Conservation (phyloP, 176 grass and related monocot genomes). For the Oryza brachyantha region DNA sequence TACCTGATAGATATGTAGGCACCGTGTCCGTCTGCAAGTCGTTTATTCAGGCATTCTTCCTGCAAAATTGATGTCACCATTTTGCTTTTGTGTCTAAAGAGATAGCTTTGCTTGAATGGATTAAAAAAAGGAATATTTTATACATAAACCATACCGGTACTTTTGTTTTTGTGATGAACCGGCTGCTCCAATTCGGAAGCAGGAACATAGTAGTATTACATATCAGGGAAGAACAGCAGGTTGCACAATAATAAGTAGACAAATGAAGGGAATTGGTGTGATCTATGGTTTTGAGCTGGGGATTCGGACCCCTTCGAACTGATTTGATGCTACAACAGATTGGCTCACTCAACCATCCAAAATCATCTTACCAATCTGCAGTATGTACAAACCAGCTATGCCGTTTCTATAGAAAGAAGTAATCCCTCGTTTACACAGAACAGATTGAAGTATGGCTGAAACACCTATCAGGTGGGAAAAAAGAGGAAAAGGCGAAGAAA, state of each 20-base stretch:
- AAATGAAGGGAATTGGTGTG: background rate
- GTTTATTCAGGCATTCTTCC: background rate
- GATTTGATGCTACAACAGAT: background rate
- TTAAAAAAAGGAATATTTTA: too few species aligned
- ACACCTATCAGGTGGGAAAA: background rate
- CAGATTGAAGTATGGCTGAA: background rate
- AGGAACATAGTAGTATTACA: background rate
- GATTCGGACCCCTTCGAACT: background rate
- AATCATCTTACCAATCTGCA: background rate
- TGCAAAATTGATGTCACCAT: background rate
- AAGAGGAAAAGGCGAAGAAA: background rate
- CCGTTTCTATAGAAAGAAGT: background rate
- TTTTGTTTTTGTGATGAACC: background rate
- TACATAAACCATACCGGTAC: too few species aligned
- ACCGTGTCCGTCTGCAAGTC: background rate
- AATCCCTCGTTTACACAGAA: conserved; percentile 8
- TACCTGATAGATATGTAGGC: too few species aligned
- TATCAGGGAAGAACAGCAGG: background rate
- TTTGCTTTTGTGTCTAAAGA: background rate
- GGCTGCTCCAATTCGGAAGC: background rate
- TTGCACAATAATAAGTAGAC: background rate
- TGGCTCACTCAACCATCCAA: background rate
- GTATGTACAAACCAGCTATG: background rate
- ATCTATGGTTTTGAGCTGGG: background rate
- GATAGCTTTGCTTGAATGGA: too few species aligned